Evolutionary conservation across 352 stramenopile species (phyloP), one percentile per base, ranked within the genome.

Genomic region (Peronospora belbahrii): DNA sequence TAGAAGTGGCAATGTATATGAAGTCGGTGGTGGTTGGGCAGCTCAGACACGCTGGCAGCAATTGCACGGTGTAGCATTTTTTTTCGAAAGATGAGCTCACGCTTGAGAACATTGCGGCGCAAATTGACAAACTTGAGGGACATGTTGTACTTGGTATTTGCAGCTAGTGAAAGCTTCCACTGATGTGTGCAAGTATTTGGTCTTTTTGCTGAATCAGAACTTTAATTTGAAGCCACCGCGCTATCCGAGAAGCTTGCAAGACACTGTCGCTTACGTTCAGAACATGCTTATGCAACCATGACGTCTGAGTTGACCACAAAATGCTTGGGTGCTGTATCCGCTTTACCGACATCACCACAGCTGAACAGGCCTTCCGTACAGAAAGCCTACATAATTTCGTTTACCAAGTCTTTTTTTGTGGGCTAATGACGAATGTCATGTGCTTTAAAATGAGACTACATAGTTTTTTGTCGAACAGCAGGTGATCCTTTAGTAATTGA

Each of bases 21-120:
- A 95, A 49, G 74, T 92, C 15, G 83, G 76, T 18, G 84, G 72
- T 4, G 84, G 83, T 2, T 93, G 83, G 84, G 66, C 88, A 10
- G 67, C 78, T 0, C 57, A 78, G 44, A 72, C 86, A 24, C 76
- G 81, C 24, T 95, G 83, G 82, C 71, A 93, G 52, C 74, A 80
- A 30, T n/a, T n/a, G n/a, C n/a, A n/a, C n/a, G n/a, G n/a, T n/a
- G n/a, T n/a, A n/a, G n/a, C n/a, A n/a, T n/a, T n/a, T 71, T 10
- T 79, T 92, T 33, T 42, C 65, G 6, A 47, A 53, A n/a, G 52
- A 70, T 11, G 56, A 62, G 24, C 65, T 85, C 47, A 67, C 56
- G 11, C n/a, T 85, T 42, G 69, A 85, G 6, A 55, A 51, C 15
- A 78, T 85, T 24, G 56, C n/a, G 5, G 30, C 56, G 2, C 62